phyloP scores from a whole-genome alignment of 2,329 filamentous ascomycete genomes.

The Aspergillus flavus region DNA sequence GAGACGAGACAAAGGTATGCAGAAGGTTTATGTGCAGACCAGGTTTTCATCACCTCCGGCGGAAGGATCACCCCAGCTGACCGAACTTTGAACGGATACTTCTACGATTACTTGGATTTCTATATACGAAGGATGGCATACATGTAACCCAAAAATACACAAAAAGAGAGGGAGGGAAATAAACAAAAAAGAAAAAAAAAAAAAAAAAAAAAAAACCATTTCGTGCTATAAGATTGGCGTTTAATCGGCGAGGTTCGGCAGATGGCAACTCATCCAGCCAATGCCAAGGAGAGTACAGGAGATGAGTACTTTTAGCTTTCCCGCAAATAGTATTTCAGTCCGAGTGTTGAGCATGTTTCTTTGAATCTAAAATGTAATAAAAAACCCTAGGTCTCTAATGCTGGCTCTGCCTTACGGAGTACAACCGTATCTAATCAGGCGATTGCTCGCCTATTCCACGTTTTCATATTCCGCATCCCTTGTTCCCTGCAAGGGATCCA shows the following conservation, averaged over 20 bases:
- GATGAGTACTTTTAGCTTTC: not conserved
- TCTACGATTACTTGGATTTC: not conserved
- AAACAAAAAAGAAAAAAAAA: not conserved
- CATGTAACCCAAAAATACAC: not conserved
- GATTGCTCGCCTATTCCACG: not conserved
- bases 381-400: not conserved
- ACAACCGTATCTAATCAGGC: not conserved
- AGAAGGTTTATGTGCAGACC: slow-evolving; percentile 75
- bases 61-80: slow-evolving; percentile 55
- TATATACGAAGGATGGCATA: not conserved
- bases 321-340: not conserved
- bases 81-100: slow-evolving; percentile 31
- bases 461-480: not conserved
- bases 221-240: not conserved
- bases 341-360: not conserved
- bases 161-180: too few species aligned
- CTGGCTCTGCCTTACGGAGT: not conserved
- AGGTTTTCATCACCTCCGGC: slow-evolving; percentile 57
- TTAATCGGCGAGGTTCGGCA: not conserved
- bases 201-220: not conserved
- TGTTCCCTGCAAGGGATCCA: not conserved
- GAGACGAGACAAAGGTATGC: slow-evolving; percentile 62
- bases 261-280: not conserved
- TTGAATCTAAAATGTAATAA: too few species aligned
- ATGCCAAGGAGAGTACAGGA: not conserved